Base-by-base conservation (phyloP, 208 protist species). In the Acanthamoeba divionensis region DNA sequence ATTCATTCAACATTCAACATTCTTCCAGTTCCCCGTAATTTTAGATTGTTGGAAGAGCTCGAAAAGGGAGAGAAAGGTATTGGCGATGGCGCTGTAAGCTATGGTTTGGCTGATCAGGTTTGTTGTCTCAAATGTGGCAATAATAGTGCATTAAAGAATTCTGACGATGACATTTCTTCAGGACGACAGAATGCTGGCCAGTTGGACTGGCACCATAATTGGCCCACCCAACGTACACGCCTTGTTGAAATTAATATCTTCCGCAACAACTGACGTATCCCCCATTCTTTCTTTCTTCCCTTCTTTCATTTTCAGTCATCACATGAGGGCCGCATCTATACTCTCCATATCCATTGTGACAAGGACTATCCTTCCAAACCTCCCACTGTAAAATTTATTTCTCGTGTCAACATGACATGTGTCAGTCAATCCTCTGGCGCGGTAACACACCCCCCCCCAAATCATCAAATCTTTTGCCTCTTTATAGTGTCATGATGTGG, bases 1-100 rank as follows among this genome's bases (percentile, higher is more conserved):
- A 71, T 71, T n/a, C 1, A 21, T 71, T 71, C 15, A 5, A 26
- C 44, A 18, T 47, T 12, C 36, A 45, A 31, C 12, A 0, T 0
- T 29, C 13, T 18, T 24, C 36, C 48, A 93, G 91, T 96, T 24
- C 96, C 96, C 26, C 93, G 96, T 73, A 97, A 96, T 79, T 97
- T 97, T 73, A 36, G 75, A 55, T 91, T 97, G 7, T 91, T 97
- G 2, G 95, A 96, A 50, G 96, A 97, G 91, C 93, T 97, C 36
- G 95, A 97, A 54, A 96, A 96, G 50, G 96, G 95, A 45, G 95
- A 97, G 75, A 97, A 97, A 66, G 95, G 94, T 21, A 50, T 95
- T n/a, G 95, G 95, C 36, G 95, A 97, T 89, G 93, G 91, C 24
- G 91, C 75, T 0, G 91, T 97, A 1, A 94, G 88, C 65, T 97